Conservation (phyloP, 1,139 yeast genomes). For the Saccharomyces hybrid region DNA sequence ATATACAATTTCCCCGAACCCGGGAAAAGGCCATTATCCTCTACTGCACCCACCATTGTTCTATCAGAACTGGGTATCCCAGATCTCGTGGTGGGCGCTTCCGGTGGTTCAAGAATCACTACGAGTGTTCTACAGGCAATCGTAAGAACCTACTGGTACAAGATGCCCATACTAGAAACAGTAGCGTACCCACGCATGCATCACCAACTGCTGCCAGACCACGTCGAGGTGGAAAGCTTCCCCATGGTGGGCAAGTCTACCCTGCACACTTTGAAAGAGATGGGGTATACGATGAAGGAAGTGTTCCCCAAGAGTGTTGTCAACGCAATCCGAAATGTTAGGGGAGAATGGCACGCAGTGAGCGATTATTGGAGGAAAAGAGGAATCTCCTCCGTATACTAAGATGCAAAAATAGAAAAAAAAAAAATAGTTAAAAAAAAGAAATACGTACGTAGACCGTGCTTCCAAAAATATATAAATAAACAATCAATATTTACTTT, state of each 20-base stretch:
- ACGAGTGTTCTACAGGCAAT: constrained; percentile 80
- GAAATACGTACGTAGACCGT: background rate
- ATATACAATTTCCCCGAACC: constrained; percentile 70
- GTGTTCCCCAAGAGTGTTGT: constrained; percentile 40
- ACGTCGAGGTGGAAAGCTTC: constrained; percentile 49
- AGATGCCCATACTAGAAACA: constrained; percentile 53
- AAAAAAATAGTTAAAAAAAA: background rate
- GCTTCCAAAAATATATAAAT: background rate
- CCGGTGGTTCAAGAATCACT: constrained; percentile 89
- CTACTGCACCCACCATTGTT: constrained; percentile 70
- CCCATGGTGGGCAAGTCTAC: constrained; percentile 35
- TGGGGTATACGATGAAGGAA: constrained; percentile 38
- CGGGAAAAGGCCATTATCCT: constrained; percentile 73
- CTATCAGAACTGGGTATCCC: constrained; percentile 44
- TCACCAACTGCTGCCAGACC: constrained; percentile 80
- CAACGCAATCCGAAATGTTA: constrained; percentile 40
- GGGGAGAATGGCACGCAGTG: constrained; percentile 44
- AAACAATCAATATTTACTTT: background rate
- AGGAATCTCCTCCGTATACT: constrained; percentile 32
- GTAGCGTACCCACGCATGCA: constrained; percentile 77
- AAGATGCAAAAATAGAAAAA: background rate
- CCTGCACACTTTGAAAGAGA: constrained; percentile 27
- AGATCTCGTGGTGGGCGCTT: constrained; percentile 76
- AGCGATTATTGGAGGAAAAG: constrained; percentile 53
- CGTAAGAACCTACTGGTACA: constrained; percentile 52